Percentiles rank a stretch among this genome's conserved stretches.
These are phyloP conservation scores for Arbutus unedo DNA, from an alignment of 148 eudicot genomes.

Conservation along the genomic window DNA sequence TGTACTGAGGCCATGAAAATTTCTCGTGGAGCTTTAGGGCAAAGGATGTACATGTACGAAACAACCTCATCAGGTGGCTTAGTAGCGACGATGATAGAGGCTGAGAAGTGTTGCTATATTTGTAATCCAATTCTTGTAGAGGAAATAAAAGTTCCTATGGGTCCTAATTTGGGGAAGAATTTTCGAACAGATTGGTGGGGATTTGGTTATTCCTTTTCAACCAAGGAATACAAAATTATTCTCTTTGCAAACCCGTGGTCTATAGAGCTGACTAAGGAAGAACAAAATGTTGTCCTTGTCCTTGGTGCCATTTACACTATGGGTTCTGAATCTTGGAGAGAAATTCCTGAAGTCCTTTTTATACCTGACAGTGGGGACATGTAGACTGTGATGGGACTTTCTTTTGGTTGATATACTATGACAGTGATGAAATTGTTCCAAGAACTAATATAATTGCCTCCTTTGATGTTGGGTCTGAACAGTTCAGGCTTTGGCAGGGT, in stretches of 20 bases:
- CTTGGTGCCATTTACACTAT: neutral
- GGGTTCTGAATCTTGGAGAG: neutral
- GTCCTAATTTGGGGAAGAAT: neutral
- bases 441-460: neutral
- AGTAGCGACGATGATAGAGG: neutral
- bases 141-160: neutral
- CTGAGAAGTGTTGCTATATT: neutral
- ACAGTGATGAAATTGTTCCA: neutral
- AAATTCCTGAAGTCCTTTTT: neutral
- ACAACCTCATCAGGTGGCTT: neutral
- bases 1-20: neutral
- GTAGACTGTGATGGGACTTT: conserved; percentile 3
- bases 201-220: neutral
- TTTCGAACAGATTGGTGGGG: neutral
- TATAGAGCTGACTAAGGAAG: neutral
- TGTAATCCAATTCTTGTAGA: conserved; percentile 3
- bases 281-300: neutral
- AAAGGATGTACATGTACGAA: neutral
- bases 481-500: neutral
- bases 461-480: neutral
- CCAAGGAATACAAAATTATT: neutral
- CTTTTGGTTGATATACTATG: neutral
- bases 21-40: neutral
- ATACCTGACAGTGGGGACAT: neutral
- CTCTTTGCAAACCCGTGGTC: neutral